Evolutionary conservation across 2,329 filamentous ascomycete genomes (phyloP).

Genomic region (Fusarium humuli): DNA sequence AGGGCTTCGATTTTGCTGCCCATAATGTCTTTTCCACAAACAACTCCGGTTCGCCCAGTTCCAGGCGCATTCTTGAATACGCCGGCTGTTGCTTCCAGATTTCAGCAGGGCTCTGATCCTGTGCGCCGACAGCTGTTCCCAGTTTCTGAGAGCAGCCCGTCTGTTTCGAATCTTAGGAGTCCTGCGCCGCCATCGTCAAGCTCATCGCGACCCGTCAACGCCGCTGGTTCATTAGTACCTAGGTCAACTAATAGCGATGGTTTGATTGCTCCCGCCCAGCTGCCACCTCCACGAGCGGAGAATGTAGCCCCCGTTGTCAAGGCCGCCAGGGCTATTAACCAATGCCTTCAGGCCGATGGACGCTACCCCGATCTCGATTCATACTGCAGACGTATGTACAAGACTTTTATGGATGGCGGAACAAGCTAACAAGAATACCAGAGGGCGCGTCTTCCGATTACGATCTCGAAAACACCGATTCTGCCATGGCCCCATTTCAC

Average conservation of each 20-base stretch:
- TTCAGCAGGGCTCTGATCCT: constrained; percentile 58
- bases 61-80: constrained; percentile 83
- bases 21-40: constrained; percentile 66
- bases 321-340: constrained; percentile 86
- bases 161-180: constrained; percentile 30
- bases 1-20: constrained; percentile 46
- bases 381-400: constrained; percentile 83
- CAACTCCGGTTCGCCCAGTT: constrained; percentile 77
- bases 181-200: constrained; percentile 34
- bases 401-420: not conserved
- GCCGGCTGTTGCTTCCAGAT: constrained; percentile 69
- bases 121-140: constrained; percentile 65
- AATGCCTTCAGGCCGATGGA: constrained; percentile 78
- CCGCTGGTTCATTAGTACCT: constrained; percentile 42
- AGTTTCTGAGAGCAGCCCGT: constrained; percentile 44
- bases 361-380: constrained; percentile 90
- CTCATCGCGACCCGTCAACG: constrained; percentile 31
- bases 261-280: constrained; percentile 49
- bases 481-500: constrained; percentile 89
- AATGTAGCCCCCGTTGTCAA: constrained; percentile 77
- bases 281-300: constrained; percentile 59
- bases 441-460: constrained; percentile 94
- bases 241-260: constrained; percentile 44
- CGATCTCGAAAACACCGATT: constrained; percentile 75
- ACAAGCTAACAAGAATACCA: constrained; percentile 55